Evolutionary conservation across 2,329 filamentous ascomycete species (phyloP), one percentile per base, ranked within the genome.

Genomic region (Fusarium coicis): DNA sequence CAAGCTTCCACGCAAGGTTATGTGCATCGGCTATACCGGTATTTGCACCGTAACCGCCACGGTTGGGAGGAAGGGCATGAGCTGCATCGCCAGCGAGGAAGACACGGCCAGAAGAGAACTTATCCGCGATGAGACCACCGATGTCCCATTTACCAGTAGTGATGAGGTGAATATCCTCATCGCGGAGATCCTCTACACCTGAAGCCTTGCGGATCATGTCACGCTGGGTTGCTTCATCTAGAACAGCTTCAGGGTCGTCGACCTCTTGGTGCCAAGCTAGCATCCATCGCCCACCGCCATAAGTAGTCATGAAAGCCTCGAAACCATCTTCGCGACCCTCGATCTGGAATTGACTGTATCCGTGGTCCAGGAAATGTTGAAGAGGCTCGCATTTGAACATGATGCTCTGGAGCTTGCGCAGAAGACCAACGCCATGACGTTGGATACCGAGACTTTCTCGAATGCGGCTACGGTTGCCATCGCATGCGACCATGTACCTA

Each of bases 1-100:
- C 80, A 0, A 85, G 63, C 70, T 85, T 85, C 84, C 84, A 85
- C 2, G 82, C 80, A 4, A 86, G 77, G 43, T 85, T 84, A 42
- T 82, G 78, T 1, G 79, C 84, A 62, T 86, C 84, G 15, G 79
- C 75, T 18, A 83, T 79, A 3, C 78, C 81, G 10, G 79, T 79
- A 66, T 82, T 83, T 23, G 78, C 75, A 0, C 81, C 81, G 4
- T 79, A 77, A 1, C 79, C 81, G 68, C 56, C 85, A 2, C 79
- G 64, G 43, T 81, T 81, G 0, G 81, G 79, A 0, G 80, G 79
- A 26, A 81, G 77, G n/a, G 80, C 80, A 54, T 59, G 56, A 28
- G 44, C 34, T 26, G 56, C 56, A 53, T 59, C 56, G 7, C 44
- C 44, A 10, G 44, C 56, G 3, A 59, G 44, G 7, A 59, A 59